phyloP scores from a whole-genome alignment of 768 basidiomycete species.

The Floccularia luteovirens region DNA sequence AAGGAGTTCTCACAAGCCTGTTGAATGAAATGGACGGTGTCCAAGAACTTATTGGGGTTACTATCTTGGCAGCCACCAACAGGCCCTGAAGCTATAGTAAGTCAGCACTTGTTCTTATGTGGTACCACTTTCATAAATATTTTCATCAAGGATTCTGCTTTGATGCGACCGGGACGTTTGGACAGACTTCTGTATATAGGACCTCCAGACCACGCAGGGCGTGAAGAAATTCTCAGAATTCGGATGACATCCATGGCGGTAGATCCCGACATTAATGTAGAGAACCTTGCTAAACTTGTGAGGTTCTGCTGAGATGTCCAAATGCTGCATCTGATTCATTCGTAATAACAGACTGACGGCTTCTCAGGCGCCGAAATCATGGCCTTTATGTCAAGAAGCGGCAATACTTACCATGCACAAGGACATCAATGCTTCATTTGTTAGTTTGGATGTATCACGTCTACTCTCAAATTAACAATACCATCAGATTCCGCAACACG shows the following conservation, averaged over 20 bases:
- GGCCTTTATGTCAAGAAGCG: constrained; percentile 92
- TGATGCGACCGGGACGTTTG: constrained; percentile 91
- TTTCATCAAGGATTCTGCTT: constrained; percentile 71
- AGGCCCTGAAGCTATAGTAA: constrained; percentile 83
- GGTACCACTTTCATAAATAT: constrained; percentile 1
- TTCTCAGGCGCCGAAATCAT: constrained; percentile 95
- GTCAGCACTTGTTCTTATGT: constrained; percentile 1
- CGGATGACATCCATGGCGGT: constrained; percentile 76
- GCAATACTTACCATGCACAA: constrained; percentile 88
- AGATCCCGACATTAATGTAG: constrained; percentile 58
- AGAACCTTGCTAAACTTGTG: constrained; percentile 65
- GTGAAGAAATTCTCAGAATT: constrained; percentile 83
- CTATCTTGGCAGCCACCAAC: constrained; percentile 93
- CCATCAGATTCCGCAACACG: constrained; percentile 64
- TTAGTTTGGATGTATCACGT: constrained; percentile 27
- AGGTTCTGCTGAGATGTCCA: constrained; percentile 8
- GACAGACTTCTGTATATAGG: constrained; percentile 94
- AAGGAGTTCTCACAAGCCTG: constrained; percentile 88
- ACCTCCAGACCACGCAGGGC: constrained; percentile 73
- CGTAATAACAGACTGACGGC: constrained; percentile 65
- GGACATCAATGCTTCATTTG: constrained; percentile 70
- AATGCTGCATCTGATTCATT: background rate
- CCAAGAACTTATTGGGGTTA: constrained; percentile 91
- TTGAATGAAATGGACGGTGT: constrained; percentile 99
- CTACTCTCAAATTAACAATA: background rate